Evolutionary conservation across 2,329 filamentous ascomycete species (phyloP).

Genomic region (Tolypocladium capitatum): DNA sequence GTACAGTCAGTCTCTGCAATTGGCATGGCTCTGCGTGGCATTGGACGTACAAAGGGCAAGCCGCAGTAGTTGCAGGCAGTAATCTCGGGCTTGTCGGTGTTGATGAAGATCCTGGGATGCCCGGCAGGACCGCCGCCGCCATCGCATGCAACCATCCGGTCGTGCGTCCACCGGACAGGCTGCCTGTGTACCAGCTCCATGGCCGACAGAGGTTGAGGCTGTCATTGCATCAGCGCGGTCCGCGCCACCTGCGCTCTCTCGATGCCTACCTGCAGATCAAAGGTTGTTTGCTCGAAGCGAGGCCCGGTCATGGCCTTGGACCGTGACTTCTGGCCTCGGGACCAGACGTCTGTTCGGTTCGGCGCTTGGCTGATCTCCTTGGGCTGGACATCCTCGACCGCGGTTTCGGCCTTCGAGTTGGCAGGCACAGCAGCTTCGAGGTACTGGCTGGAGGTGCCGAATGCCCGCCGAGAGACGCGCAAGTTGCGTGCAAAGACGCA

Average conservation of each 20-base stretch:
- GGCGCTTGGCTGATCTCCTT: constrained; percentile 63
- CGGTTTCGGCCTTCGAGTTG: constrained; percentile 24
- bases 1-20: constrained; percentile 2
- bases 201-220: constrained; percentile 82
- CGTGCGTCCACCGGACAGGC: constrained; percentile 82
- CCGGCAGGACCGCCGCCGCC: constrained; percentile 83
- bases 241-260: neutral
- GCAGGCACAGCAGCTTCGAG: constrained; percentile 29
- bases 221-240: constrained; percentile 10
- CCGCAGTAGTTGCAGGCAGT: constrained; percentile 86
- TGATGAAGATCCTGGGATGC: constrained; percentile 93
- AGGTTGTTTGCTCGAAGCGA: constrained; percentile 93
- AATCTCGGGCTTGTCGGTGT: constrained; percentile 94
- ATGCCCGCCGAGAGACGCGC: constrained; percentile 31
- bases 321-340: constrained; percentile 69
- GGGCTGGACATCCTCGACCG: constrained; percentile 26
- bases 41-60: constrained; percentile 65
- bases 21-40: neutral
- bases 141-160: constrained; percentile 72
- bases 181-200: constrained; percentile 96
- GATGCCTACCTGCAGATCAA: constrained; percentile 67
- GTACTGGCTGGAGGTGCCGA: constrained; percentile 33
- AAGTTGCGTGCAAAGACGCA: constrained; percentile 29
- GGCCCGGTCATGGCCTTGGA: constrained; percentile 82
- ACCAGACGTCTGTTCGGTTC: constrained; percentile 73